These are phyloP conservation scores for Xylariomycetidae sp. DNA, from an alignment of 2,329 filamentous ascomycete species.

Conservation along the genomic window DNA sequence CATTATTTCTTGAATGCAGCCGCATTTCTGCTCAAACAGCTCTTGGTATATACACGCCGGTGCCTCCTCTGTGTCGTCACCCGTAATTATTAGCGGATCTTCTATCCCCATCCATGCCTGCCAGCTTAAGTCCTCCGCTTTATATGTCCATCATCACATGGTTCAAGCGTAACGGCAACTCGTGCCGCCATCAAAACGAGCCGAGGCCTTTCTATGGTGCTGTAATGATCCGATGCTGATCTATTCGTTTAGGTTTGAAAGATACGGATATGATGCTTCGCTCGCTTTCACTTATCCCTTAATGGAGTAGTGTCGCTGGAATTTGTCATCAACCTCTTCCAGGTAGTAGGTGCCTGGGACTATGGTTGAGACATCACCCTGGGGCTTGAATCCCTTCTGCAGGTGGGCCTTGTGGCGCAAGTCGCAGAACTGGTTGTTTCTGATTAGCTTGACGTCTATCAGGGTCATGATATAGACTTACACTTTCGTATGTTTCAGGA, in stretches of 20 bases:
- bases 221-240: conserved; percentile 16
- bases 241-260: conserved; percentile 20
- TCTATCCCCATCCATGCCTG: conserved; percentile 13
- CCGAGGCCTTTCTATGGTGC: conserved; percentile 15
- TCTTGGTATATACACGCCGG: conserved; percentile 26
- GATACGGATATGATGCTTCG: conserved; percentile 14
- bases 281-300: conserved; percentile 53
- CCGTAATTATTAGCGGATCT: conserved; percentile 16
- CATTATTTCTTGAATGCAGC: conserved; percentile 15
- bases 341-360: conserved; percentile 70
- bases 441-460: no score
- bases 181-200: no score
- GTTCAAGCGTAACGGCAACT: no score
- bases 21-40: conserved; percentile 13
- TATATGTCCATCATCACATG: no score
- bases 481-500: conserved; percentile 69
- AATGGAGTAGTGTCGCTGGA: conserved; percentile 72
- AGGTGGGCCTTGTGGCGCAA: conserved; percentile 80
- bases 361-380: conserved; percentile 64
- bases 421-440: conserved; percentile 75
- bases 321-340: conserved; percentile 78
- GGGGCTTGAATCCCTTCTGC: conserved; percentile 71
- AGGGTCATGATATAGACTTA: no score
- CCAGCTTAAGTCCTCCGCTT: conserved; percentile 8
- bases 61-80: conserved; percentile 10